phyloP scores from a whole-genome alignment of 2,329 filamentous ascomycete genomes.

The Phialophora expanda region DNA sequence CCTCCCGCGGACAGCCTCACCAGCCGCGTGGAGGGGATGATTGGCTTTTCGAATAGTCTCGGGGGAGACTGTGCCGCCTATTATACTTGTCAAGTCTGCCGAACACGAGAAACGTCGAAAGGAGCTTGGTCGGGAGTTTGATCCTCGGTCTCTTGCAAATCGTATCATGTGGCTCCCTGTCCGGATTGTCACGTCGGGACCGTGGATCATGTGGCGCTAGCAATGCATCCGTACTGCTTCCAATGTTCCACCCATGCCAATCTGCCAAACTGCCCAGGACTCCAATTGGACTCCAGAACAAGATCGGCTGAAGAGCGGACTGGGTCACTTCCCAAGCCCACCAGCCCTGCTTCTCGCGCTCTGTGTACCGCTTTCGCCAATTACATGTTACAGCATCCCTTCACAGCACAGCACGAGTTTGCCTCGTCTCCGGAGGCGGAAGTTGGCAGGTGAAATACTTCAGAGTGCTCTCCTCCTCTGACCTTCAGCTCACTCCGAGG shows the following conservation, averaged over 20 bases:
- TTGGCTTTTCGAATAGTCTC: conserved; percentile 1
- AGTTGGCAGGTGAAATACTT: conserved; percentile 6
- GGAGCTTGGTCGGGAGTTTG: not conserved
- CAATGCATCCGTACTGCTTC: not conserved
- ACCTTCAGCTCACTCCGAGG: not conserved
- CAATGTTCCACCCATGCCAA: not conserved
- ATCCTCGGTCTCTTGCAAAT: not conserved
- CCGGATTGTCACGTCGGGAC: conserved; percentile 4
- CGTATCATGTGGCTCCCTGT: not conserved
- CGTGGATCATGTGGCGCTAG: not conserved
- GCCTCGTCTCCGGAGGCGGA: conserved; percentile 8
- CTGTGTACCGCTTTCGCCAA: conserved; percentile 17
- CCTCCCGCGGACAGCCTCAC: conserved; percentile 4
- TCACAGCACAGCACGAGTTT: conserved; percentile 14
- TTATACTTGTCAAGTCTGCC: not conserved
- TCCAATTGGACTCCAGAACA: not conserved
- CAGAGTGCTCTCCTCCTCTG: not conserved
- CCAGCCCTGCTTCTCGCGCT: conserved; percentile 5
- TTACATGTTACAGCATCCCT: conserved; percentile 12
- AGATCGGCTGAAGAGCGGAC: not conserved
- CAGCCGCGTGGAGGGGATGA: not conserved
- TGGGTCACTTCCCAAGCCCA: not conserved
- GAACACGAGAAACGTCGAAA: conserved; percentile 4
- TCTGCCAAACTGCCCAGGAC: not conserved
- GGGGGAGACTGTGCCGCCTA: not conserved